Evolutionary conservation across 1,284 basidiomycete species (phyloP).

Genomic region (Mrakiaceae sp.): DNA sequence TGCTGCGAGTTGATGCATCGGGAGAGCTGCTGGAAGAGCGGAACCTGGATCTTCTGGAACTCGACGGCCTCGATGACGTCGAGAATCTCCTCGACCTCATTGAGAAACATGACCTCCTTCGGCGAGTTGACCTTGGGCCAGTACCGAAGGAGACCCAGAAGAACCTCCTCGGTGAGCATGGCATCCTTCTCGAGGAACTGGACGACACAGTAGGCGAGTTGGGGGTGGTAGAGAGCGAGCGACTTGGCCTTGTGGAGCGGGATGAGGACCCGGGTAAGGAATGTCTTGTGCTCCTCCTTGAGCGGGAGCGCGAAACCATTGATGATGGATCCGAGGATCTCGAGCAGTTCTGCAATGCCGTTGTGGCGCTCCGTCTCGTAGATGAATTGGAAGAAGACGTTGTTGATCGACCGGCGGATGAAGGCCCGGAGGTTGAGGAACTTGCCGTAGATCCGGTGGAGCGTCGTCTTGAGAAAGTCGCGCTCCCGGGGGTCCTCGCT

Average conservation of each 20-base stretch:
- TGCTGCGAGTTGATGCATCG: constrained; percentile 98
- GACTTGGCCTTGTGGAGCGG: constrained; percentile 98
- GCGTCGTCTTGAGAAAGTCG: constrained; percentile 97
- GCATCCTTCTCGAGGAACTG: constrained; percentile 98
- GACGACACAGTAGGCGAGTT: constrained; percentile 96
- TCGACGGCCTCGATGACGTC: constrained; percentile 96
- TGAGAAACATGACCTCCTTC: constrained; percentile 99
- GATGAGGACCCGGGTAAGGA: constrained; percentile 89
- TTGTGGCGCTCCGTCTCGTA: constrained; percentile 99
- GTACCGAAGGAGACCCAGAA: constrained; percentile 85
- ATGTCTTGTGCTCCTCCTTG: constrained; percentile 99
- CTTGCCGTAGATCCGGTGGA: constrained; percentile 99
- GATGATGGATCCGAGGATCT: constrained; percentile 98
- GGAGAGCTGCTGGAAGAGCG: constrained; percentile 88
- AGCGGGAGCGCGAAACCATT: constrained; percentile 97
- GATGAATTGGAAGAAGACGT: constrained; percentile 98
- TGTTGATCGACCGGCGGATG: constrained; percentile 98
- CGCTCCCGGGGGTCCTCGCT: constrained; percentile 98
- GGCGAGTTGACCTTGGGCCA: constrained; percentile 99
- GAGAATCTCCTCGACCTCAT: constrained; percentile 97
- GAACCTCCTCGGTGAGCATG: constrained; percentile 83
- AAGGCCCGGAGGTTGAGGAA: constrained; percentile 98
- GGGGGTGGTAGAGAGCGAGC: constrained; percentile 92
- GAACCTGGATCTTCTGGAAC: constrained; percentile 91
- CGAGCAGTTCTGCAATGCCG: constrained; percentile 94